Evolutionary conservation across 495 filamentous ascomycete genomes (phyloP), one percentile per base, ranked within the genome.

Genomic region (Articulospora tetracladia): DNA sequence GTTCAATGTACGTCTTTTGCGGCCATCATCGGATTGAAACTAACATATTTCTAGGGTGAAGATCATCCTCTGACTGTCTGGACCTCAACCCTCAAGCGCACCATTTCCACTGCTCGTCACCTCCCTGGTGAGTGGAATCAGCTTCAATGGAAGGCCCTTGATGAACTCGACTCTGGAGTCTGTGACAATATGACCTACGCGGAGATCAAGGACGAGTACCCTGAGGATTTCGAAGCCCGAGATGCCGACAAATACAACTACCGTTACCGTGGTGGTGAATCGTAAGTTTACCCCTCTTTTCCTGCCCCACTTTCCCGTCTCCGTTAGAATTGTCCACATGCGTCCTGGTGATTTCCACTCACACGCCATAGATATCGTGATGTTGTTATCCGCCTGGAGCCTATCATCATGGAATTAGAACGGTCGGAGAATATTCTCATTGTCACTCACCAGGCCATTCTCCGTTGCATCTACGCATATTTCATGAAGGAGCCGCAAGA

Each of bases 211-310:
- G 82, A 92, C 61, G 72, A 78, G 58, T 97, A 96, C 70, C 94
- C 94, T 0, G 92, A 97, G 60, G 94, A 98, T 74, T 98, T 98
- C 73, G 81, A 83, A 26, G 92, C 93, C 19, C 87, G 94, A 48
- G 94, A 98, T 70, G 90, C 97, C 58, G 94, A 98, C 74, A 98
- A 98, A 74, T 86, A 97, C 80, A 98, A 98, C 76, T 98, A 98
- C 74, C 92, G 94, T 54, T 98, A 98, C 73, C 89, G 93, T 1
- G 94, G 93, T 61, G 94, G 94, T 17, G 94, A 98, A 75, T 93
- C 89, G 60, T 68, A 53, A 49, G 65, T 67, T 58, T n/a, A n/a
- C 20, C 28, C 55, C 30, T 30, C 17, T 25, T 50, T 58, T 32
- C 47, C 13, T 53, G 15, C 15, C 30, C 30, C 53, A 34, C 11